Evolutionary conservation across 441 rosid genomes (phyloP), one percentile per base, ranked within the genome.

Genomic region (Aleurites moluccanus): DNA sequence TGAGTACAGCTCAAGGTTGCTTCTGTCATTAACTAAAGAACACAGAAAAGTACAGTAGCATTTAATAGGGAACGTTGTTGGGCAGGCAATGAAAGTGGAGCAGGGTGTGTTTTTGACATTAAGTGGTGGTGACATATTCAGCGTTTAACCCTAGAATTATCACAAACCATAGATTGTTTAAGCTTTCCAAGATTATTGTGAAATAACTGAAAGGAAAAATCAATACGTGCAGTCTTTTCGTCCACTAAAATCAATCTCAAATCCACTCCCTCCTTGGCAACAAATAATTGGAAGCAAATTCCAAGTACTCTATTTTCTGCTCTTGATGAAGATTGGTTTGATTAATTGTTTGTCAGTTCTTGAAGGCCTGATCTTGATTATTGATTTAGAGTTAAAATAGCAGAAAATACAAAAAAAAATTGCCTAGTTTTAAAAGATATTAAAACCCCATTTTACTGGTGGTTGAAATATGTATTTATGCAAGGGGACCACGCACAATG

Each of bases 251-350:
- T n/a, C 28, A 63, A 40, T 61, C 52, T 38, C 42, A 55, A 10
- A 60, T 49, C 74, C 62, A 53, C 14, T 56, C 47, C 47, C 56
- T 44, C 59, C 15, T 1, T 57, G 20, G 7, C 62, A 50, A n/a
- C 50, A 65, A 80, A 81, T 83, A 81, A 85, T 76, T 80, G 80
- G 79, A 75, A 77, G 72, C 66, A 72, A 78, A 53, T 75, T 59
- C 18, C 13, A 64, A 59, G 71, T 9, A 67, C 77, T 44, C 45
- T 1, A 15, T 25, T 70, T 56, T 53, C 18, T 62, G 28, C 53
- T 28, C 21, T 60, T 72, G 84, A 75, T 67, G 13, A 77, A 59
- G 87, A 79, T 75, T 79, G 87, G 77, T 82, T 75, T 79, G 84
- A 76, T 79, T 38, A 50, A 18, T 72, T 71, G 42, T 49, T 38